phyloP scores from a whole-genome alignment of 1,284 basidiomycete genomes.

The Rhodotorula sp. region DNA sequence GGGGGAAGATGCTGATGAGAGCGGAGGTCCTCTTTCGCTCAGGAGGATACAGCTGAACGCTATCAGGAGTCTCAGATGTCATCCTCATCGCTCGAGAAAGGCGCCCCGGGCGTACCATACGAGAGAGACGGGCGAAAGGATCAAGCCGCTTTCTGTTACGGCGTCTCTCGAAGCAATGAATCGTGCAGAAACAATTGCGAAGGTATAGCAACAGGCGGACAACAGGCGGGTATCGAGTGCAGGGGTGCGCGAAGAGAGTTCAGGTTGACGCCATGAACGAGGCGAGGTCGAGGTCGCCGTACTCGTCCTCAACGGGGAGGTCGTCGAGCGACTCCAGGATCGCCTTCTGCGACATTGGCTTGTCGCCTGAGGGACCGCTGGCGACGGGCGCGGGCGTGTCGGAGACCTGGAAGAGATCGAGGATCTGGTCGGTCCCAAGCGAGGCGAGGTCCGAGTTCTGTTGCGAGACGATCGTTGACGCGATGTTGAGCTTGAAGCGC shows the following conservation, averaged over 20 bases:
- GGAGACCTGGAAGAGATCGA: constrained; percentile 74
- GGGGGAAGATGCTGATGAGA: too few relatives aligned
- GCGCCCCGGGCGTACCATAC: too few relatives aligned
- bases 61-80: too few relatives aligned
- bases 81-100: too few relatives aligned
- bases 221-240: neutral
- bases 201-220: neutral
- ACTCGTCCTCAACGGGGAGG: constrained; percentile 50
- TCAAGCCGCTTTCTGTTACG: too few relatives aligned
- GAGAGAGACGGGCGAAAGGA: too few relatives aligned
- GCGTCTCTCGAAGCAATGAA: too few relatives aligned
- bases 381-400: constrained; percentile 6
- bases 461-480: constrained; percentile 93
- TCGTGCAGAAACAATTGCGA: too few relatives aligned
- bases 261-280: constrained; percentile 14
- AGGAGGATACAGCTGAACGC: too few relatives aligned
- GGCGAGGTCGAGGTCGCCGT: constrained; percentile 28
- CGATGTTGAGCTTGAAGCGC: constrained; percentile 98
- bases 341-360: constrained; percentile 52
- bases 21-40: too few relatives aligned
- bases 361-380: constrained; percentile 32
- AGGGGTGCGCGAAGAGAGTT: neutral
- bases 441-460: constrained; percentile 90
- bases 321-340: constrained; percentile 51
- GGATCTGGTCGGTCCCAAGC: constrained; percentile 96